Evolutionary conservation across 106 monocot species (phyloP), one percentile per base, ranked within the genome.

Genomic region (Vanilla planifolia): DNA sequence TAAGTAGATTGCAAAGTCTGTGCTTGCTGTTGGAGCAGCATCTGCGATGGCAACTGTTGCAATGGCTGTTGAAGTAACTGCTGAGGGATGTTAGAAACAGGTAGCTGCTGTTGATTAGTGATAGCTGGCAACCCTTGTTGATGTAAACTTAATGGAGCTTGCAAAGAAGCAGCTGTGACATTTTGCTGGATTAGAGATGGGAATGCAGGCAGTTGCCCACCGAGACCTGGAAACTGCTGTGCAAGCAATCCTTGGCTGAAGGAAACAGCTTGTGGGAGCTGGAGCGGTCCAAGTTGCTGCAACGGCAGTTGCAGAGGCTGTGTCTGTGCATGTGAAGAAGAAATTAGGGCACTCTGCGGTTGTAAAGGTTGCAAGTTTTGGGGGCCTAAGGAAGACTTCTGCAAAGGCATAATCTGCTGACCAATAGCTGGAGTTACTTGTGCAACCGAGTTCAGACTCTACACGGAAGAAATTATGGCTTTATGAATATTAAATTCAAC

Each of bases 1-100:
- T 79, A 82, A 43, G 81, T 98, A 62, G 96, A 81, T 59, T 81
- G 88, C 68, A 88, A 70, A 62, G 79, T 60, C 59, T 91, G 87
- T 34, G 82, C 73, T 37, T 98, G 91, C 52, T 91, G 96, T 55
- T 91, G 96, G 27, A 81, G 76, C 37, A 88, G 50, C 28, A 85
- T 61, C 25, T 84, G 88, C 43, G 81, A 65, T 41, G 81, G 80
- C 66, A 85, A 73, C 43, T 82, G 88, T 47, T 89, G 82, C 19
- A 74, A 55, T 37, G 79, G 67, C 48, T 84, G 91, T 57, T 84
- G 90, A 65, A 78, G 80, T 30, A 90, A 27, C 26, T 83, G 81
- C 4, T 64, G 85, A 8, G 79, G 59, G 33, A 85, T 47, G 33
- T 29, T 63, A 36, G 80, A 55, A 1, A 62, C 7, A 69, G 82